These are phyloP conservation scores for Ulvella scutata DNA, from an alignment of 139 green algal species.

Conservation along the genomic window DNA sequence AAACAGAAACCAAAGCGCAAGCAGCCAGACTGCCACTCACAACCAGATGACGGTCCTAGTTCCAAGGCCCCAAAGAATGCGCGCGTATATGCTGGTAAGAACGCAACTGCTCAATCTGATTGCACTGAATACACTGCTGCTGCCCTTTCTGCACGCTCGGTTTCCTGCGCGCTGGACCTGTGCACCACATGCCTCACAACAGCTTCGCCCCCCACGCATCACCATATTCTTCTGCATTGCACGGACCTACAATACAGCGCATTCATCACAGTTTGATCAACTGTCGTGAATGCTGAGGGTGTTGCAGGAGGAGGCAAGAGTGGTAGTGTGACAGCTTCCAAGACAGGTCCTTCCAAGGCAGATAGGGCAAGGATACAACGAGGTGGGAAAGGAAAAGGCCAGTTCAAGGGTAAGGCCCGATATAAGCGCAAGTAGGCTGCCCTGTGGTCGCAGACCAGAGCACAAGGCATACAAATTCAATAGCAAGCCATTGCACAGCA, in stretches of 20 bases:
- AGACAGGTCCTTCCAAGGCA: conserved; percentile 5
- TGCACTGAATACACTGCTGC: neutral
- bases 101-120: neutral
- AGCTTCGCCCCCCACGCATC: too few relatives aligned
- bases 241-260: too few relatives aligned
- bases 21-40: conserved; percentile 3
- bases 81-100: neutral
- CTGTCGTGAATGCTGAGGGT: too few relatives aligned
- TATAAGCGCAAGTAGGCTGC: conserved; percentile 28
- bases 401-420: conserved; percentile 64
- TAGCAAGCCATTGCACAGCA: too few relatives aligned
- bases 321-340: conserved; percentile 1
- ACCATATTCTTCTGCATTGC: too few relatives aligned
- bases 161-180: too few relatives aligned
- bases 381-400: conserved; percentile 39
- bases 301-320: neutral
- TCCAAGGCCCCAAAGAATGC: neutral
- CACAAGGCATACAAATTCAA: too few relatives aligned
- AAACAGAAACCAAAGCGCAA: conserved; percentile 28
- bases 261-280: too few relatives aligned
- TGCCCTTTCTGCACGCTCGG: too few relatives aligned
- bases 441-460: too few relatives aligned
- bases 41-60: neutral
- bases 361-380: conserved; percentile 30
- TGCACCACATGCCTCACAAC: too few relatives aligned